A percentile compares a stretch with the other conserved stretches of the same genome.
These are phyloP conservation scores for Arachis stenosperma DNA, from an alignment of 306 rosid species.

Conservation along the genomic window DNA sequence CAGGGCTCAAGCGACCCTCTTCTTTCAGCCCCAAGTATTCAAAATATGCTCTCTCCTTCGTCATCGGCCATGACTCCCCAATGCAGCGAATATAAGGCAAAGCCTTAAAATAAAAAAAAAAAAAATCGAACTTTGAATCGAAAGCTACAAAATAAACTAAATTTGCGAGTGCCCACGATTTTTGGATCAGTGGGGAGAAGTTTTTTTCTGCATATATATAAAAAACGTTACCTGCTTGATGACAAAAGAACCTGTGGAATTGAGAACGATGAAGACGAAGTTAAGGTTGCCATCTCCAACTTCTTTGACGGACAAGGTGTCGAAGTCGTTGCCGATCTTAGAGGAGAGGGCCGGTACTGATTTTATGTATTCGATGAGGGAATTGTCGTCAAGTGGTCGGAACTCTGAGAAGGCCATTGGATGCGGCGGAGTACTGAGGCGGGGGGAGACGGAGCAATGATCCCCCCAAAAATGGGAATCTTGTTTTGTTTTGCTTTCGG, in stretches of 20 bases:
- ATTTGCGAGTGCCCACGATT: constrained; percentile 28
- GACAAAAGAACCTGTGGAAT: constrained; percentile 72
- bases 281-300: constrained; percentile 97
- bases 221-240: constrained; percentile 70
- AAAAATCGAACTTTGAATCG: not conserved
- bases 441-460: not conserved
- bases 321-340: constrained; percentile 55
- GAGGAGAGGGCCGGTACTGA: constrained; percentile 70
- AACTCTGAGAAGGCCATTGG: constrained; percentile 71
- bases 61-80: constrained; percentile 97
- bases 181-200: not conserved
- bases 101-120: constrained; percentile 54
- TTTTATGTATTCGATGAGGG: constrained; percentile 72
- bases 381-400: constrained; percentile 64
- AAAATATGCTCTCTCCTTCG: constrained; percentile 90
- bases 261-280: constrained; percentile 68
- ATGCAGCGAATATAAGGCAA: constrained; percentile 81
- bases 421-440: not conserved
- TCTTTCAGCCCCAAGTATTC: constrained; percentile 64
- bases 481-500: not conserved
- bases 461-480: constrained; percentile 16
- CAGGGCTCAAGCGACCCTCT: constrained; percentile 53
- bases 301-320: constrained; percentile 62
- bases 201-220: no score
- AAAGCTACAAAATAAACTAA: not conserved